Conservation (phyloP, 768 basidiomycete genomes). For the Tephrocybe sp. region DNA sequence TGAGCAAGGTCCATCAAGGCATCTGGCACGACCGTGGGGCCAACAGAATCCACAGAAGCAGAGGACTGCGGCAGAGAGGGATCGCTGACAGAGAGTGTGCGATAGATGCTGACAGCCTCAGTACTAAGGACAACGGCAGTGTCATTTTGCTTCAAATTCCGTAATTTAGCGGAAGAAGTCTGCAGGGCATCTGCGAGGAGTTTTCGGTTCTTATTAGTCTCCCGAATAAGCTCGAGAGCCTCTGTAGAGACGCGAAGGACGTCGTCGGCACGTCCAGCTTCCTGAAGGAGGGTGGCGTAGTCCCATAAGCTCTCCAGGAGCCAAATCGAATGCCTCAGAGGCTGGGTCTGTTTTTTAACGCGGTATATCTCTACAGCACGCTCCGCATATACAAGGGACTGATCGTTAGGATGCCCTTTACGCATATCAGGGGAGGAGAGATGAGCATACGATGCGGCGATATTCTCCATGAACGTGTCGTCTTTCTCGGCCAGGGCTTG, state of each 20-base stretch:
- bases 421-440: constrained; percentile 3
- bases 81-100: neutral
- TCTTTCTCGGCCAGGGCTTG: neutral
- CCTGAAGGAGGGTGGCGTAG: constrained; percentile 8
- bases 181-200: constrained; percentile 12
- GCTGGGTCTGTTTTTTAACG: neutral
- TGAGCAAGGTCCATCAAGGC: constrained; percentile 9
- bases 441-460: constrained; percentile 12
- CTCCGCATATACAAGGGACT: constrained; percentile 4
- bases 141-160: constrained; percentile 6
- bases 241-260: constrained; percentile 5
- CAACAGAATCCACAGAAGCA: neutral
- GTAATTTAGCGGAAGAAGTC: constrained; percentile 3
- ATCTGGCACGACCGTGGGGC: neutral
- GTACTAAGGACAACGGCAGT: constrained; percentile 8
- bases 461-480: constrained; percentile 4
- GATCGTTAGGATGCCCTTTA: neutral
- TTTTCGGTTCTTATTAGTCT: constrained; percentile 5
- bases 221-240: constrained; percentile 9
- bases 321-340: constrained; percentile 2
- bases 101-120: constrained; percentile 15
- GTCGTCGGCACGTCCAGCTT: constrained; percentile 4
- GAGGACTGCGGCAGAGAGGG: neutral
- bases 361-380: constrained; percentile 12
- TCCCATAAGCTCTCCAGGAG: constrained; percentile 12